Evolutionary conservation across 768 basidiomycete species (phyloP), one percentile per base, ranked within the genome.

Genomic region (Pisolithus orientalis): DNA sequence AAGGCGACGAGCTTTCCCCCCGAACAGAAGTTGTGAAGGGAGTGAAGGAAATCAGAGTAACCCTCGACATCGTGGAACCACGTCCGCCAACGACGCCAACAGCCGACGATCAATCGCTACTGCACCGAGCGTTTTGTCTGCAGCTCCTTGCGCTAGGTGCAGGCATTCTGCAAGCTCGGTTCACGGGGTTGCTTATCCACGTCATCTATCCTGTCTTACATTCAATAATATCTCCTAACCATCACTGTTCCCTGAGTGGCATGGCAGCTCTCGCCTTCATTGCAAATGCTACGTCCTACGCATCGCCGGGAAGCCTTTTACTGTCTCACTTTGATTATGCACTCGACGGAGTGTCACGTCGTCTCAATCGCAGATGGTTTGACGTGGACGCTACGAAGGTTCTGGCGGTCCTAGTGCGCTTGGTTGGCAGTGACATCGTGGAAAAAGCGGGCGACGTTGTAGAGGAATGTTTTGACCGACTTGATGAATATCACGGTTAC

Each of bases 291-390:
- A 83, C 87, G 2, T 91, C 87, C 4, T 94, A 93, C 60, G 92
- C 94, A n/a, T 88, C 91, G 4, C 79, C 90, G 0, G 82, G 85
- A 42, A 94, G 94, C 61, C 75, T 98, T 27, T 75, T 99, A 5
- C 77, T 97, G 38, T 87, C 94, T 21, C 96, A 99, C 67, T 95
- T 95, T 58, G 95, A 99, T 69, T 98, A 99, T 63, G 87, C 92
- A 8, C 80, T 99, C 51, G 93, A 97, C 59, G 82, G 88, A 2
- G 85, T 95, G 14, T 90, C 92, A 2, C 85, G 91, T 21, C 80
- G 89, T 27, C 77, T 99, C 25, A 84, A 85, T 10, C 79, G 82
- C 16, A 77, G 86, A 54, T 85, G 88, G 77, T 77, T 98, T 9
- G 92, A 95, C 56, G 76, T 90, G 2, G 84, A 89, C 32, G 95